Percentiles rank a stretch among this genome's conserved stretches.
Conservation (phyloP, 108 stramenopile species). For the Pseudonitzschia delicatissima region DNA sequence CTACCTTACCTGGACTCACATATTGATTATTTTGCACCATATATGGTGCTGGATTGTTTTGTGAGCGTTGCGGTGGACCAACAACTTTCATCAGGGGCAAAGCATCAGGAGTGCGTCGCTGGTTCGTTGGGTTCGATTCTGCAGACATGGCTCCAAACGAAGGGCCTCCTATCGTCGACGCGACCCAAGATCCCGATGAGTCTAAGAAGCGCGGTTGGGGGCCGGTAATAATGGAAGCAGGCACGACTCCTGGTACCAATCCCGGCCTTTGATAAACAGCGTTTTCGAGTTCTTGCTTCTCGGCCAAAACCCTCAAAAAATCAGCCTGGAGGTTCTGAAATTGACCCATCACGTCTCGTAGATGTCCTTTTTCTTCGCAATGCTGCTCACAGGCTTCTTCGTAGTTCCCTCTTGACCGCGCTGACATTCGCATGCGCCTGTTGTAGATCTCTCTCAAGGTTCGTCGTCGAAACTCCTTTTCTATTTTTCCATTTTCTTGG, state of each 20-base stretch:
- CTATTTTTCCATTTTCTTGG: background rate
- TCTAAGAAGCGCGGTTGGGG: too few relatives aligned
- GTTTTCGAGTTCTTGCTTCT: constrained; percentile 7
- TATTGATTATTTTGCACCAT: too few relatives aligned
- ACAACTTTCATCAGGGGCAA: too few relatives aligned
- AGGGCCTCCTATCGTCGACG: too few relatives aligned
- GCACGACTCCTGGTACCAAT: background rate
- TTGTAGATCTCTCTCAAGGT: background rate
- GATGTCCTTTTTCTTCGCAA: constrained; percentile 2
- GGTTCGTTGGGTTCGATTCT: too few relatives aligned
- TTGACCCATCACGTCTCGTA: background rate
- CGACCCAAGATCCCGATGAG: too few relatives aligned
- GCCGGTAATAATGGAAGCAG: too few relatives aligned
- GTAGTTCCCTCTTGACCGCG: background rate
- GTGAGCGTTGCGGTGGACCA: too few relatives aligned
- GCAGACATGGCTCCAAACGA: too few relatives aligned
- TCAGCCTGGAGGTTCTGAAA: background rate
- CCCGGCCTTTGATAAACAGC: background rate
- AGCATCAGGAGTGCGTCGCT: too few relatives aligned
- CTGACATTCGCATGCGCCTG: background rate
- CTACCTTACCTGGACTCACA: too few relatives aligned
- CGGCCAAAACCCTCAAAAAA: background rate
- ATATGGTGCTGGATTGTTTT: too few relatives aligned
- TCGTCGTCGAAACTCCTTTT: background rate
- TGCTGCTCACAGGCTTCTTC: background rate